These are phyloP conservation scores for Debaryomyces fabryi DNA, from an alignment of 1,139 yeast genomes.

Conservation along the genomic window DNA sequence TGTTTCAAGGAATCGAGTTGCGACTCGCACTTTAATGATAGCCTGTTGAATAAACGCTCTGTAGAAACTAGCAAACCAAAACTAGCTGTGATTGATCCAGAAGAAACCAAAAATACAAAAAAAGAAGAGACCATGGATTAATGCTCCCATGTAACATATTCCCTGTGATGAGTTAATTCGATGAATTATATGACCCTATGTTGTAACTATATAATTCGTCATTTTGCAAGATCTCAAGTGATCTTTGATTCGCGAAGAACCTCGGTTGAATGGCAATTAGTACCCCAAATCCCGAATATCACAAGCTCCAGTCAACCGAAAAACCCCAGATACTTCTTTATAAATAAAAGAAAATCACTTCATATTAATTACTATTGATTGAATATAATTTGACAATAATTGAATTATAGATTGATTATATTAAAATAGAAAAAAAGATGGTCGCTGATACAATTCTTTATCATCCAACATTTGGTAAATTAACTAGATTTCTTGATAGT, in stretches of 20 bases:
- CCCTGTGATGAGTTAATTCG: too few relatives aligned
- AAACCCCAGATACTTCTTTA: conserved; percentile 2
- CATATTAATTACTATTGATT: background rate
- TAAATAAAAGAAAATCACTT: background rate
- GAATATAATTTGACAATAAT: background rate
- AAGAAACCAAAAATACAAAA: too few relatives aligned
- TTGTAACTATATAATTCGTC: background rate
- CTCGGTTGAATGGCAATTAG: conserved; percentile 2
- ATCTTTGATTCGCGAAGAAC: background rate
- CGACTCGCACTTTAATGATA: too few relatives aligned
- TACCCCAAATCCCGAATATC: conserved; percentile 4
- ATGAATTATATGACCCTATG: background rate
- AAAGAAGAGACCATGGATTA: too few relatives aligned
- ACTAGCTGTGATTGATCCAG: too few relatives aligned
- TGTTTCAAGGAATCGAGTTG: too few relatives aligned
- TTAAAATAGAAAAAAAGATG: conserved; percentile 36
- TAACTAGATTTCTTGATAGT: conserved; percentile 66
- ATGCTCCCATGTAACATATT: too few relatives aligned
- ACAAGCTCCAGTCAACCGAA: conserved; percentile 4
- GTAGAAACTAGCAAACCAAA: too few relatives aligned
- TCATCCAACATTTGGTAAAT: conserved; percentile 72
- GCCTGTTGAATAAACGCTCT: too few relatives aligned
- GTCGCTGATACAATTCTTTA: conserved; percentile 67
- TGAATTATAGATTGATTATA: conserved; percentile 1
- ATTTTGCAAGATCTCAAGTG: background rate